Percentiles rank a stretch among this genome's conserved stretches.
Conservation (phyloP, 768 basidiomycete species). For the Suillus variegatus region DNA sequence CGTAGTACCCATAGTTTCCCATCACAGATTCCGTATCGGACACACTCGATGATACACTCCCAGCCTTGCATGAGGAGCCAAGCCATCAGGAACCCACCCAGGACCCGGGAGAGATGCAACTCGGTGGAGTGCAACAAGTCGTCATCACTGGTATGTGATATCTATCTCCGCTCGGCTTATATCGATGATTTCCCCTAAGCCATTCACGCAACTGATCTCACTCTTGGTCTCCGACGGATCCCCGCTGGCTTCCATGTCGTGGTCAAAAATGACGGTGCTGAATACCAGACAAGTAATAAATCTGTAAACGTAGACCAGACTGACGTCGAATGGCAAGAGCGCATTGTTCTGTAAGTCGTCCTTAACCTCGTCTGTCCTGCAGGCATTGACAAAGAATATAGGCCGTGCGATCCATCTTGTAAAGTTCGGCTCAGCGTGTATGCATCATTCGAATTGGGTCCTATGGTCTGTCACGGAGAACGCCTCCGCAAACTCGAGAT, state of each 20-base stretch:
- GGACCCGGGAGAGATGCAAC: not conserved
- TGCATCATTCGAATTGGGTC: constrained; percentile 13
- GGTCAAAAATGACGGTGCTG: not conserved
- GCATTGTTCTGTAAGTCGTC: not conserved
- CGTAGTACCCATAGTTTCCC: no score
- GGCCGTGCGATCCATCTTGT: not conserved
- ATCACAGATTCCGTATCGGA: no score
- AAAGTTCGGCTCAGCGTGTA: not conserved
- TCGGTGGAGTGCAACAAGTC: not conserved
- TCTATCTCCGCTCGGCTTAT: not conserved
- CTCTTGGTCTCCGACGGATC: constrained; percentile 3
- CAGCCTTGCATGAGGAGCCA: no score
- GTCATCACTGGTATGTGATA: not conserved
- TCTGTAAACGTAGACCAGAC: not conserved
- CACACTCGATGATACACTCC: no score
- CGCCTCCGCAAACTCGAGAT: not conserved
- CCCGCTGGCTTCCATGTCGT: constrained; percentile 15
- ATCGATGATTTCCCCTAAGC: constrained; percentile 3
- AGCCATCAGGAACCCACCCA: not conserved
- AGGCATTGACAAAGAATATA: not conserved
- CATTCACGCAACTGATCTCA: constrained; percentile 11
- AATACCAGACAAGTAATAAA: constrained; percentile 3
- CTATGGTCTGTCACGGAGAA: constrained; percentile 12
- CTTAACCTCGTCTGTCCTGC: not conserved
- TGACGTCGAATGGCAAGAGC: constrained; percentile 6